phyloP scores from a whole-genome alignment of 257 asterid species.

The Solanum pinnatisectum region DNA sequence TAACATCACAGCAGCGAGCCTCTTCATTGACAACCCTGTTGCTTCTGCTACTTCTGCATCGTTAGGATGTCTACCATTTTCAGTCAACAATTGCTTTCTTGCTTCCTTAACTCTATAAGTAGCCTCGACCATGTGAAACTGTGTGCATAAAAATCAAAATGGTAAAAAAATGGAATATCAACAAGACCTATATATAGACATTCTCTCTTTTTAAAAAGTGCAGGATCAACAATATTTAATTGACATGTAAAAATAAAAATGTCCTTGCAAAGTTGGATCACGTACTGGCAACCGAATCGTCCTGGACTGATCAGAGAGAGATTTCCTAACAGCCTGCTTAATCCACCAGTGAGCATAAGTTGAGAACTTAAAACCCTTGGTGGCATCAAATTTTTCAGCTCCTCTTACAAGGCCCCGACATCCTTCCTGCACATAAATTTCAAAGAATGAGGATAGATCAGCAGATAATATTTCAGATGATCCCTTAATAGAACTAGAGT shows the following conservation, averaged over 20 bases:
- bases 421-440: slow-evolving; percentile 63
- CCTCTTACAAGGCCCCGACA: slow-evolving; percentile 93
- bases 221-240: neutral
- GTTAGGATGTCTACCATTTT: slow-evolving; percentile 58
- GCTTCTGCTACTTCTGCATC: slow-evolving; percentile 80
- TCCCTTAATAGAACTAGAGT: neutral
- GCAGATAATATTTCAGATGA: neutral
- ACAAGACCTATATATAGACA: neutral
- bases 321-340: slow-evolving; percentile 75
- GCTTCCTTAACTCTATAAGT: slow-evolving; percentile 92
- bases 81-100: slow-evolving; percentile 56
- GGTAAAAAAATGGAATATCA: neutral
- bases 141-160: neutral
- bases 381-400: slow-evolving; percentile 85
- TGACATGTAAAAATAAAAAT: neutral
- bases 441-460: slow-evolving; percentile 6
- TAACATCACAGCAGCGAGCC: slow-evolving; percentile 66
- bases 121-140: slow-evolving; percentile 95
- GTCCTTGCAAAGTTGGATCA: slow-evolving; percentile 1
- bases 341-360: slow-evolving; percentile 99
- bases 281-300: slow-evolving; percentile 59
- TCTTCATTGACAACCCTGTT: slow-evolving; percentile 82
- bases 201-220: neutral
- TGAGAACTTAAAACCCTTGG: slow-evolving; percentile 92
- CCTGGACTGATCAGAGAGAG: slow-evolving; percentile 66